Conservation (phyloP, 179 eudicot species). For the Sideroxylon spinosum region DNA sequence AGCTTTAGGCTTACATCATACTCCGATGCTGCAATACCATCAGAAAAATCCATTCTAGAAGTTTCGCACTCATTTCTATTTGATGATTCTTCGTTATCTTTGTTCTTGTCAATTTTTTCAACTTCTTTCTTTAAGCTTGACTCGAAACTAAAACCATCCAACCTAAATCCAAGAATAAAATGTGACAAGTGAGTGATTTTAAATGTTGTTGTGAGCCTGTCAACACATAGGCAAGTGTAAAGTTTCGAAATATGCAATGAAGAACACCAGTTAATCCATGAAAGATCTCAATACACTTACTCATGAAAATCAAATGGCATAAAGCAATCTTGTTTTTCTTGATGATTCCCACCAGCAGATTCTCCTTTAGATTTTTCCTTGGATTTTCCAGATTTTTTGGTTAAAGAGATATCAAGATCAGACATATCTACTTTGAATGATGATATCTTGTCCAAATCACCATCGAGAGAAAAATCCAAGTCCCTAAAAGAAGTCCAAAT, state of each 20-base stretch:
- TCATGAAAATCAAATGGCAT: constrained; percentile 66
- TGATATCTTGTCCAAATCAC: constrained; percentile 67
- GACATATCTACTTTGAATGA: constrained; percentile 72
- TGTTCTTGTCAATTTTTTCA: constrained; percentile 26
- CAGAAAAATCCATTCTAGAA: constrained; percentile 24
- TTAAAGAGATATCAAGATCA: constrained; percentile 63
- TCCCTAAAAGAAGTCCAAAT: constrained; percentile 61
- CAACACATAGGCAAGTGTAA: background rate
- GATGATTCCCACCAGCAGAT: constrained; percentile 35
- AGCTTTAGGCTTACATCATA: constrained; percentile 21
- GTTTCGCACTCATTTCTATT: constrained; percentile 23
- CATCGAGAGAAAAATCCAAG: constrained; percentile 74
- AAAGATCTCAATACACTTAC: constrained; percentile 35
- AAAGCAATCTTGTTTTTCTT: constrained; percentile 44
- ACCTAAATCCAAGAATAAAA: constrained; percentile 31
- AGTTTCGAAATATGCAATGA: background rate
- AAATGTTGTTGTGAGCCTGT: background rate
- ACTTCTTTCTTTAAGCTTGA: constrained; percentile 35
- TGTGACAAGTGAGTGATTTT: background rate
- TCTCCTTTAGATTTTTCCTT: constrained; percentile 49
- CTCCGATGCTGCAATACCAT: constrained; percentile 25
- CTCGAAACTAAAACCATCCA: constrained; percentile 54
- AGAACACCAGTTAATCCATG: constrained; percentile 14
- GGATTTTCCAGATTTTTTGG: constrained; percentile 45
- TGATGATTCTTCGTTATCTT: constrained; percentile 27